Base-by-base conservation (phyloP, 164 flowering plant species). In the Aristolochia fimbriata region DNA sequence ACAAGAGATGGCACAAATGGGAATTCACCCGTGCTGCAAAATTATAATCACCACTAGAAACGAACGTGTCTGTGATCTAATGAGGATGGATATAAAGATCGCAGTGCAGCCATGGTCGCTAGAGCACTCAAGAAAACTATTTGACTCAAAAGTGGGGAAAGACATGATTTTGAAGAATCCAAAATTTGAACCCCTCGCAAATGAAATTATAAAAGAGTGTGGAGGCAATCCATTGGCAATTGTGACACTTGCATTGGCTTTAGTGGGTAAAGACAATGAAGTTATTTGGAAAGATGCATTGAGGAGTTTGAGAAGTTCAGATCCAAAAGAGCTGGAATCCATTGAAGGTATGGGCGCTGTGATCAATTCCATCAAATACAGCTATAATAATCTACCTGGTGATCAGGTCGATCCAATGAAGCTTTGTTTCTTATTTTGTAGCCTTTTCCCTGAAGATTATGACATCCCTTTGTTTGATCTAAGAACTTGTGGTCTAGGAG, bases 181-280 rank as follows among this genome's bases (percentile, higher is more conserved):
- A 16, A 21, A 2, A 22, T 21, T 70, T 13, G 54, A 2, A 3
- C 13, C 0, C 1, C 15, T 64, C 5, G 71, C 69, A 0, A 45
- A 20, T 24, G 47, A 61, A 1, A 54, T 74, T 23, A 60, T 31
- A 4, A 43, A 45, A 15, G 61, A 67, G 58, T 74, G 77, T 58
- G 68, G 62, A 9, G 69, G 73, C 0, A 16, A 66, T 51, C 78
- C 75, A 1, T 20, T 71, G 0, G 71, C 71, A 24, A 46, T 71
- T 19, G 59, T 57, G 2, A 60, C 71, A 0, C 30, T 75, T 9
- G 78, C 54, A 3, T 41, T 15, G n/a, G 71, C 73, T 47, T 46
- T 75, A 21, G 2, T 45, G 10, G 50, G 55, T 2, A 61, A 50
- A n/a, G 4, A 17, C 10, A 48, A 46, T 15, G 11, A 16, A 0